Base-by-base conservation (phyloP, 2,329 filamentous ascomycete species). In the Talaromyces verruculosus region DNA sequence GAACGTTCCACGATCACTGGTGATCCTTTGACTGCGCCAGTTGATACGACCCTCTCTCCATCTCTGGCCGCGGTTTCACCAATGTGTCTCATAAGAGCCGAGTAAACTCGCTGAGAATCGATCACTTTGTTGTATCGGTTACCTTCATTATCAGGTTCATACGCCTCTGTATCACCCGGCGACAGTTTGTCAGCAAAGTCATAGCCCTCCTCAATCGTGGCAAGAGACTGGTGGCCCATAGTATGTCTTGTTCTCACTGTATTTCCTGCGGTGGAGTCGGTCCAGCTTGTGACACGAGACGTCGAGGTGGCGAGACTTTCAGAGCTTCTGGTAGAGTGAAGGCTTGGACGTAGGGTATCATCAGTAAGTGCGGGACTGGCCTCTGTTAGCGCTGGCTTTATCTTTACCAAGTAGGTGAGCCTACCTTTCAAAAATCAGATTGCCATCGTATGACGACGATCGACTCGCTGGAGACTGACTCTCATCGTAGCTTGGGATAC, bases 241-340 rank as follows among this genome's bases (percentile, higher is more conserved):
- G 71, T 66, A 22, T 72, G 76, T 25, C 74, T 72, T 11, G 74
- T 73, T n/a, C 70, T 69, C 33, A 80, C 69, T 5, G 80, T 82
- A 65, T 79, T 79, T 53, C 75, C 73, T n/a, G 74, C 74, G 1
- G 78, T 82, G 3, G 81, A 82, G 67, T 83, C 75, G 41, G 81
- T 78, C 81, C 81, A 83, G 69, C 81, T 83, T 15, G 80, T 82
- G n/a, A 81, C 79, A 33, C 81, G 79, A 37, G 81, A 83, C 37
- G 71, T 72, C 10, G 73, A 75, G 3, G 75, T 78, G 49, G 71
- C 73, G 35, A 76, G 64, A 57, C 76, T 80, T 43, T 75, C 75
- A 22, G 69, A 72, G 65, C 74, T 78, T 61, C 69, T 74, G 51
- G 70, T 72, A 28, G 64, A 69, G 17, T 69, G 68, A 30, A 77